Percentiles rank a stretch among this genome's conserved stretches.
phyloP scores from a whole-genome alignment of 108 stramenopile species.

The Cyclostephanos invisitatus region DNA sequence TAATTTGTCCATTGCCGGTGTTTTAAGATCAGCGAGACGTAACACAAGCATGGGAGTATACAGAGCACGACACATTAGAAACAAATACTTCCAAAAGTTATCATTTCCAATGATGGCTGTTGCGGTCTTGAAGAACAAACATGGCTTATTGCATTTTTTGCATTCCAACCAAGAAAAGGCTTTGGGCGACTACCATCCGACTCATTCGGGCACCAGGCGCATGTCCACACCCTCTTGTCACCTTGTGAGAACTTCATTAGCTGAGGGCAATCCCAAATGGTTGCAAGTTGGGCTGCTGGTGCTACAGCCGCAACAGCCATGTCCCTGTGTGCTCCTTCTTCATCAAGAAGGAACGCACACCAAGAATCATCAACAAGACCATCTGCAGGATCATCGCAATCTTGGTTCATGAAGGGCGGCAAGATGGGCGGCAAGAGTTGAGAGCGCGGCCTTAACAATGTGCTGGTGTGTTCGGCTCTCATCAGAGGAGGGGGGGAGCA shows the following conservation, averaged over 20 bases:
- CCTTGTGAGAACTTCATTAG: slow-evolving; percentile 2
- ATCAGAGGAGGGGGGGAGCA: too few relatives aligned
- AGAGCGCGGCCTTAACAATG: not conserved
- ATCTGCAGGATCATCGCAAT: too few relatives aligned
- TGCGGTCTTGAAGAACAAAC: not conserved
- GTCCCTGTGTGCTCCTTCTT: too few relatives aligned
- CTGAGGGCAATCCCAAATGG: slow-evolving; percentile 1
- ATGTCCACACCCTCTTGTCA: slow-evolving; percentile 6
- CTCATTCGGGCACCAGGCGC: slow-evolving; percentile 5
- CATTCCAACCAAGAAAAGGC: slow-evolving; percentile 6
- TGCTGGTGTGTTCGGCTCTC: not conserved
- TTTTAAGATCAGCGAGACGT: slow-evolving; percentile 10
- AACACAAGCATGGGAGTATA: slow-evolving; percentile 5
- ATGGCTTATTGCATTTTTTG: not conserved
- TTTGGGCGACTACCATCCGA: slow-evolving; percentile 4
- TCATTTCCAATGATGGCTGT: not conserved
- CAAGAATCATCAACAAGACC: too few relatives aligned
- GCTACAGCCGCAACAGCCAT: too few relatives aligned
- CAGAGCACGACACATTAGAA: slow-evolving; percentile 1
- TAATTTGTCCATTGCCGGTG: slow-evolving; percentile 5
- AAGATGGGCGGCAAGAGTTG: not conserved
- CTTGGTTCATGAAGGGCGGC: not conserved
- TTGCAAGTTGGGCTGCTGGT: not conserved
- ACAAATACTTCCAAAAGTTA: slow-evolving; percentile 13
- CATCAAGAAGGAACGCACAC: too few relatives aligned